These are phyloP conservation scores for Fusarium oxysporum DNA, from an alignment of 2,329 filamentous ascomycete species.

Conservation along the genomic window DNA sequence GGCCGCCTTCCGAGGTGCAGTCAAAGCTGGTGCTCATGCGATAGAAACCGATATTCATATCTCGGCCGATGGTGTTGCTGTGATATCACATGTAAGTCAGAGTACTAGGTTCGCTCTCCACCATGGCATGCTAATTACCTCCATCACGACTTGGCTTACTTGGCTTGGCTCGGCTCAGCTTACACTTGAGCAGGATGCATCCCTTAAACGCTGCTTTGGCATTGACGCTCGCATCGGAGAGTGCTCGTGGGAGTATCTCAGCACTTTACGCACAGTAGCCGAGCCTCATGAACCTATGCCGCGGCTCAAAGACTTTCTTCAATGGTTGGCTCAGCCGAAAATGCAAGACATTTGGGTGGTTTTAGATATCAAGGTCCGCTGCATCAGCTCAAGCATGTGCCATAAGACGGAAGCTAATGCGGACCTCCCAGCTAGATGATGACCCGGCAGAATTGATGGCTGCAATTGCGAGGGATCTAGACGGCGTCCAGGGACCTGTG, in stretches of 20 bases:
- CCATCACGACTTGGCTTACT: not conserved
- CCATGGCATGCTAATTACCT: not conserved
- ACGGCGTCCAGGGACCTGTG: slow-evolving; percentile 58
- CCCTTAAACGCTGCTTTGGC: slow-evolving; percentile 85
- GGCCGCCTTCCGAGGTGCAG: slow-evolving; percentile 78
- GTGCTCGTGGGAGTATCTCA: slow-evolving; percentile 80
- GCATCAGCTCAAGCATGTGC: slow-evolving; percentile 2
- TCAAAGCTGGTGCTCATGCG: slow-evolving; percentile 79
- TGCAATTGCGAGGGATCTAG: slow-evolving; percentile 73
- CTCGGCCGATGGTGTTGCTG: slow-evolving; percentile 83
- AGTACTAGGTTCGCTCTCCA: not conserved
- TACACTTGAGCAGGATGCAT: slow-evolving; percentile 69
- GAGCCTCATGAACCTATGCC: slow-evolving; percentile 80
- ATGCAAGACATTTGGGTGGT: slow-evolving; percentile 80
- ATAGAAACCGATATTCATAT: slow-evolving; percentile 92
- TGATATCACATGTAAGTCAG: slow-evolving; percentile 79
- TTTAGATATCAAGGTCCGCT: slow-evolving; percentile 84
- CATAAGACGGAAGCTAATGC: slow-evolving; percentile 19
- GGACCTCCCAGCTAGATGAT: slow-evolving; percentile 70
- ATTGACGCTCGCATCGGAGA: slow-evolving; percentile 77
- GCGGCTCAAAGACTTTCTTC: slow-evolving; percentile 77
- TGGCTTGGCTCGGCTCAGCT: not conserved
- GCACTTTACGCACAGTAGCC: slow-evolving; percentile 73
- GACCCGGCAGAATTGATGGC: slow-evolving; percentile 76
- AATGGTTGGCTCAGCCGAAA: slow-evolving; percentile 74